Conservation (phyloP, 306 rosid species). For the Medicago truncatula region MtrunA17r5.0-ANR NC_053048.1:39211501-39212000, state of each 20-base stretch:
- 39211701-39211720: background rate
- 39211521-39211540: background rate
- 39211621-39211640: conserved; percentile 3
- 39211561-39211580: background rate
- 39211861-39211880: conserved; percentile 86
- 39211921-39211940: conserved; percentile 14
- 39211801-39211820: conserved; percentile 90
- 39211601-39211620: background rate
- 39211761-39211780: conserved; percentile 75
- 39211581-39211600: conserved; percentile 7
- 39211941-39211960: background rate
- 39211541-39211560: background rate
- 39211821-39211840: conserved; percentile 59
- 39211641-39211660: background rate
- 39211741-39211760: conserved; percentile 85
- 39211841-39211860: conserved; percentile 68
- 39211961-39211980: background rate
- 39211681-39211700: background rate
- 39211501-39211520: background rate
- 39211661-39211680: background rate
- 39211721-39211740: conserved; percentile 63
- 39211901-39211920: conserved; percentile 69
- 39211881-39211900: conserved; percentile 79
- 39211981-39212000: conserved; percentile 43
- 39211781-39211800: conserved; percentile 84